Evolutionary conservation across 257 asterid genomes (phyloP).

Genomic region (Scutellaria barbata): DNA sequence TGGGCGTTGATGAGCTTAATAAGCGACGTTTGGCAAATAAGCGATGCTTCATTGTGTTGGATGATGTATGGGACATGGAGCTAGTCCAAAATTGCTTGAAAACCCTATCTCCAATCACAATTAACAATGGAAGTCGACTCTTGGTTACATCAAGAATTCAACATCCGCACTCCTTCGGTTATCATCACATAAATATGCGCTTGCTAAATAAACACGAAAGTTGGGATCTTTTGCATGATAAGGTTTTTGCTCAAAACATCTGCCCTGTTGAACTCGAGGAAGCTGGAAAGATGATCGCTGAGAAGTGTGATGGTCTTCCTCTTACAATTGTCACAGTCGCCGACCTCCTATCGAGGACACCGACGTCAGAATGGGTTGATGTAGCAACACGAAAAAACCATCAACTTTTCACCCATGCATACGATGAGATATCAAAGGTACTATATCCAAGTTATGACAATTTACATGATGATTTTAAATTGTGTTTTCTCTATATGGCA

Average conservation of each 20-base stretch:
- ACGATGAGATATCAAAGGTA: slow-evolving; percentile 5
- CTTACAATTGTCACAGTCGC: neutral
- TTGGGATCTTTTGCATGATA: neutral
- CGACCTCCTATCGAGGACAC: neutral
- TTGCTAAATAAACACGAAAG: neutral
- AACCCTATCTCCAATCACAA: too few species aligned
- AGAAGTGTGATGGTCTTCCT: slow-evolving; percentile 14
- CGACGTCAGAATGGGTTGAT: neutral
- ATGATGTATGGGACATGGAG: neutral
- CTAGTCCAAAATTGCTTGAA: too few species aligned
- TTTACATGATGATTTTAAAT: neutral
- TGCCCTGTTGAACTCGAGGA: slow-evolving; percentile 10
- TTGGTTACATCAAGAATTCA: neutral
- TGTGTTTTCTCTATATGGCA: neutral
- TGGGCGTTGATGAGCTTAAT: neutral
- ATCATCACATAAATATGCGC: neutral
- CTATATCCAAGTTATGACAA: neutral
- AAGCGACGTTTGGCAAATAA: too few species aligned
- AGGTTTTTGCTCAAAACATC: neutral
- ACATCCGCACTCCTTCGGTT: too few species aligned
- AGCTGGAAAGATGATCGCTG: neutral
- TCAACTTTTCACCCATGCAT: neutral
- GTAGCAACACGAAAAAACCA: slow-evolving; percentile 3
- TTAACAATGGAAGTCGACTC: neutral
- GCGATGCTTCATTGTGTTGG: neutral